Conservation (phyloP, 495 filamentous ascomycete species). For the Thermothielavioides terrestris region DNA sequence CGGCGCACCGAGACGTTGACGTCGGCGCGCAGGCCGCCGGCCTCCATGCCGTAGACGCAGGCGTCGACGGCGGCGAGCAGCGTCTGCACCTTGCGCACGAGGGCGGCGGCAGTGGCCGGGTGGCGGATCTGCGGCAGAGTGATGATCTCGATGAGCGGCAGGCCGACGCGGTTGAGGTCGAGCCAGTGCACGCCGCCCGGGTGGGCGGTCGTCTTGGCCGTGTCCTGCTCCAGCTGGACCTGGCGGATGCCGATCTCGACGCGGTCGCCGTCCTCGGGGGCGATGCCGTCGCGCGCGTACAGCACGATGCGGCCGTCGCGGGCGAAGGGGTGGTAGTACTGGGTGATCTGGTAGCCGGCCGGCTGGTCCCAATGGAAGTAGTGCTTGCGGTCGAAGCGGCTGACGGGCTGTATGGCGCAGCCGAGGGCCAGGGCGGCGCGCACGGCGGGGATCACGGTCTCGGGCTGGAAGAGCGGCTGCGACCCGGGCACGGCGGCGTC, state of each 20-base stretch:
- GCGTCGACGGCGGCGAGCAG: slow-evolving; percentile 73
- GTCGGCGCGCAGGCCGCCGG: slow-evolving; percentile 83
- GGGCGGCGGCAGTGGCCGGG: slow-evolving; percentile 74
- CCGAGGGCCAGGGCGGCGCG: slow-evolving; percentile 78
- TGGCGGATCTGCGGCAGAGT: slow-evolving; percentile 78
- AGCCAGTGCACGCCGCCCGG: slow-evolving; percentile 64
- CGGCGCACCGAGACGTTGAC: slow-evolving; percentile 86
- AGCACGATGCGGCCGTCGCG: slow-evolving; percentile 63
- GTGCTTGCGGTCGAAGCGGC: slow-evolving; percentile 90
- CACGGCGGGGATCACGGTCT: slow-evolving; percentile 77
- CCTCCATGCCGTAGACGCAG: slow-evolving; percentile 83
- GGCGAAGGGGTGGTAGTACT: slow-evolving; percentile 88
- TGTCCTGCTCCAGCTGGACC: slow-evolving; percentile 96
- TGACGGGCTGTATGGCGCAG: slow-evolving; percentile 65
- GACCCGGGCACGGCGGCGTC: slow-evolving; percentile 84
- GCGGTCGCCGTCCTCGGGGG: slow-evolving; percentile 54
- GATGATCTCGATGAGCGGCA: slow-evolving; percentile 92
- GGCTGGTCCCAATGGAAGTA: slow-evolving; percentile 99
- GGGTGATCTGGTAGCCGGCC: slow-evolving; percentile 92
- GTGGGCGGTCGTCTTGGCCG: slow-evolving; percentile 82
- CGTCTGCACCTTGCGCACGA: slow-evolving; percentile 80
- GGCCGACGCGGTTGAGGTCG: slow-evolving; percentile 88
- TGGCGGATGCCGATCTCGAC: slow-evolving; percentile 77
- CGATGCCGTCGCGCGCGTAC: slow-evolving; percentile 69
- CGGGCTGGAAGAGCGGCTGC: slow-evolving; percentile 77